These are phyloP conservation scores for Globisporangium spinosum DNA, from an alignment of 352 stramenopile species.

Conservation along the genomic window DNA sequence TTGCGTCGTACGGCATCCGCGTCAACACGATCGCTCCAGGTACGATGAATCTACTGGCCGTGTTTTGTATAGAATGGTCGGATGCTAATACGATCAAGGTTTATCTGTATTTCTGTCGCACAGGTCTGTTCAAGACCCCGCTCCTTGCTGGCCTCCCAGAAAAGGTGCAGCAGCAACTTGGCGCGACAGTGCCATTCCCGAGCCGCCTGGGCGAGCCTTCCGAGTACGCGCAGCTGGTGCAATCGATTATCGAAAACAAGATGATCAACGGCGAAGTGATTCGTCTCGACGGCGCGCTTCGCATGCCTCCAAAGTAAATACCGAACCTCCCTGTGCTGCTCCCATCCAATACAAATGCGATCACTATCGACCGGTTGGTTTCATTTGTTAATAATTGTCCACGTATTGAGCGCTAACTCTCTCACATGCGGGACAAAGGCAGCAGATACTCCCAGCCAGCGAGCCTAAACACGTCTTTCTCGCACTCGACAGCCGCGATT, in stretches of 20 bases:
- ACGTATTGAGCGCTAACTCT: background rate
- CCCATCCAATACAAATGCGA: background rate
- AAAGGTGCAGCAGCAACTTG: constrained; percentile 92
- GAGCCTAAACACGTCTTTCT: constrained; percentile 64
- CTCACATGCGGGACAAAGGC: constrained; percentile 21
- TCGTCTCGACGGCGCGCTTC: constrained; percentile 94
- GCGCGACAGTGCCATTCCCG: constrained; percentile 94
- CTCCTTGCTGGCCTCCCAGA: constrained; percentile 94
- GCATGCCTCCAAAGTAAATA: constrained; percentile 91
- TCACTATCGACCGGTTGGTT: background rate
- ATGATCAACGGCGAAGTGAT: constrained; percentile 99
- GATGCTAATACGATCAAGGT: background rate
- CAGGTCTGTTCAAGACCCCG: constrained; percentile 95
- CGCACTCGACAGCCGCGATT: constrained; percentile 38
- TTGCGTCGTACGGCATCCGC: constrained; percentile 91
- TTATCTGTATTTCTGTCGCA: constrained; percentile 15
- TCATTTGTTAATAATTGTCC: background rate
- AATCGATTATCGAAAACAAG: constrained; percentile 95
- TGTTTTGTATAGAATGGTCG: background rate
- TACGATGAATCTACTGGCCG: constrained; percentile 18
- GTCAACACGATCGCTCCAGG: constrained; percentile 96
- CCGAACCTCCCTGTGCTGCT: background rate
- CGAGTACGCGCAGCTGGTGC: constrained; percentile 95
- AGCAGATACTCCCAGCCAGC: constrained; percentile 41
- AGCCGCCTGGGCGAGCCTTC: constrained; percentile 91